Percentiles rank a stretch among this genome's conserved stretches.
Conservation (phyloP, 2,329 filamentous ascomycete genomes). For the Stagonosporopsis cucurbitacearum region DNA sequence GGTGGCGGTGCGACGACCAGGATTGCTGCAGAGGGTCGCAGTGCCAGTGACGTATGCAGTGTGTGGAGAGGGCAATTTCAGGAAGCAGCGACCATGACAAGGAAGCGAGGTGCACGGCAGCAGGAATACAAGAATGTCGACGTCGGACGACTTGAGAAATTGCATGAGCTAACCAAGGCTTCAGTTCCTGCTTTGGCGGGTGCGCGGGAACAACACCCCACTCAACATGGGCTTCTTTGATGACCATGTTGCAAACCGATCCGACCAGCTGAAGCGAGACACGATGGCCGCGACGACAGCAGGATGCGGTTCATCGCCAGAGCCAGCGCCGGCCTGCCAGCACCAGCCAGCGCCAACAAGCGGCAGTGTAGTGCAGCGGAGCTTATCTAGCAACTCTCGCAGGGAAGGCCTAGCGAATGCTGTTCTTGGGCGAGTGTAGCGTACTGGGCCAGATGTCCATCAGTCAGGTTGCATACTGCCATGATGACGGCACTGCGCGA, state of each 20-base stretch:
- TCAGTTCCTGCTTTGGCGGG: slow-evolving; percentile 21
- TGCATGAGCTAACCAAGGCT: slow-evolving; percentile 1
- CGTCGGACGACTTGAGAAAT: slow-evolving; percentile 4
- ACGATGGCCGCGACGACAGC: slow-evolving; percentile 19
- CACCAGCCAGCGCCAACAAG: no score
- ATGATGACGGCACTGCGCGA: slow-evolving; percentile 15
- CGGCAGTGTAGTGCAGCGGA: slow-evolving; percentile 2
- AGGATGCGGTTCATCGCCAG: slow-evolving; percentile 19
- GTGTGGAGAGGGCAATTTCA: slow-evolving; percentile 24
- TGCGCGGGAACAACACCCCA: not conserved
- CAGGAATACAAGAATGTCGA: slow-evolving; percentile 5
- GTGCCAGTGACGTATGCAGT: slow-evolving; percentile 28
- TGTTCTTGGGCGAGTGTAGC: not conserved
- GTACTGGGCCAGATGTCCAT: not conserved
- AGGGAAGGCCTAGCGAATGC: slow-evolving; percentile 1
- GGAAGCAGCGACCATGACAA: slow-evolving; percentile 17
- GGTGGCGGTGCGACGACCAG: slow-evolving; percentile 30
- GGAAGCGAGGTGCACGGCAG: slow-evolving; percentile 5
- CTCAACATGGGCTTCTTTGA: slow-evolving; percentile 6
- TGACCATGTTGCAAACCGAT: slow-evolving; percentile 15
- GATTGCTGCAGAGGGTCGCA: slow-evolving; percentile 20
- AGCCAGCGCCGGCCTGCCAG: not conserved
- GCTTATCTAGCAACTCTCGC: not conserved
- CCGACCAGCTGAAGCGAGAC: slow-evolving; percentile 25
- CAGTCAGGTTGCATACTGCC: not conserved